Evolutionary conservation across 106 monocot species (phyloP), one percentile per base, ranked within the genome.

Genomic region (Phalaenopsis equestris): DNA sequence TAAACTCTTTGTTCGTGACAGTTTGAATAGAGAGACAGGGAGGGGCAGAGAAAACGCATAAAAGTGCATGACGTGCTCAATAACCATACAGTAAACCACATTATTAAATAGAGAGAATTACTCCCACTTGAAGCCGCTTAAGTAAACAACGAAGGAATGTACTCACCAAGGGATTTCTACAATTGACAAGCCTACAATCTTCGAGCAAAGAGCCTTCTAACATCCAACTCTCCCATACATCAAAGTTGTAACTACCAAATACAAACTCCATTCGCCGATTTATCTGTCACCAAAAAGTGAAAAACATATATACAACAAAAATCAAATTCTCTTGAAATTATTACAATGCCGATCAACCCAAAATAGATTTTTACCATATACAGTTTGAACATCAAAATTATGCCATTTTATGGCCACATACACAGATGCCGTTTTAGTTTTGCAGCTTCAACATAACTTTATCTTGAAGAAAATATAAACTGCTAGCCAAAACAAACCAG

Each of bases 191-290:
- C 73, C 75, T 84, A 48, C 90, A 90, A 67, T 90, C 87, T 61
- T 87, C 90, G 12, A 87, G 78, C 36, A 23, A 23, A 73, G 85
- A 83, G 64, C 90, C 90, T 78, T 90, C 90, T 21, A 90, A 36
- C 64, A 72, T 87, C 90, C 90, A 90, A 82, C 87, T 90, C 74
- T 87, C 90, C 85, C 87, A 86, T 67, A 85, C 80, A 79, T 86
- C 90, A 83, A 90, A 87, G 42, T 79, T 85, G 67, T 90, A 77
- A 39, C 87, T 87, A 41, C 85, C 87, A 85, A 90, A 90, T 7
- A 90, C 83, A 21, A 90, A 85, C 72, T 90, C 90, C 87, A 81
- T 83, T 81, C 79, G 81, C 75, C 83, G 82, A 77, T 90, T 90
- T 55, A 87, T 89, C 89, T 89, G 76, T 19, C 30, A 70, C 70